Base-by-base conservation (phyloP, 148 eudicot genomes). In the Hydrangea macrophylla region DNA sequence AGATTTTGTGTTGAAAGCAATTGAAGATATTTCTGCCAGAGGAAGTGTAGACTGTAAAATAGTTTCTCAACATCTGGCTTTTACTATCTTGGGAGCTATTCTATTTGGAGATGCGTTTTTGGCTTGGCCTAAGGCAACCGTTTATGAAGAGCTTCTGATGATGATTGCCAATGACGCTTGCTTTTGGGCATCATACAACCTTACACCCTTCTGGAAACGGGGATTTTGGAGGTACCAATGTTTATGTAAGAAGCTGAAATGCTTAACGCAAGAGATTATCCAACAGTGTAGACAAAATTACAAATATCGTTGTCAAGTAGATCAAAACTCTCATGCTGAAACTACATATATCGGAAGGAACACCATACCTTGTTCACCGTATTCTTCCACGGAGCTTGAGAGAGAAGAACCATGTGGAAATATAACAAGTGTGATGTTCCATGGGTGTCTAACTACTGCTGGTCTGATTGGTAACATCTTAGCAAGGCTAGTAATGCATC, bases 91-190 rank as follows among this genome's bases (percentile, higher is more conserved):
- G 55, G 88, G 85, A 61, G 77, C 85, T 60, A 71, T 83, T 20
- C 70, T 84, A 58, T 84, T 84, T 78, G 88, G 88, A 35, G 88
- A 84, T 78, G 58, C 75, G 23, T 84, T 84, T 65, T 76, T 84
- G 70, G 58, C 59, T 33, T 81, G 88, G 88, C 72, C 88, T 18
- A 74, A 84, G 78, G 88, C 83, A 73, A 62, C 72, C 65, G 65
- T 75, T 28, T 84, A 78, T 27, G 81, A 81, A 75, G 85, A 78
- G 65, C 85, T 84, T 57, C 79, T 84, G 23, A 60, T 78, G 77
- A 79, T 58, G 71, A 81, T 81, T 56, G 81, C 85, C 13, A 79
- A 76, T 67, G 88, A 84, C 68, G 85, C 88, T 68, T 76, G 79
- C 71, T 71, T 81, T 68, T 84, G 88, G 88, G 85, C 88, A 15